Conservation (phyloP, 495 filamentous ascomycete species). For the Cryomyces minteri region DNA sequence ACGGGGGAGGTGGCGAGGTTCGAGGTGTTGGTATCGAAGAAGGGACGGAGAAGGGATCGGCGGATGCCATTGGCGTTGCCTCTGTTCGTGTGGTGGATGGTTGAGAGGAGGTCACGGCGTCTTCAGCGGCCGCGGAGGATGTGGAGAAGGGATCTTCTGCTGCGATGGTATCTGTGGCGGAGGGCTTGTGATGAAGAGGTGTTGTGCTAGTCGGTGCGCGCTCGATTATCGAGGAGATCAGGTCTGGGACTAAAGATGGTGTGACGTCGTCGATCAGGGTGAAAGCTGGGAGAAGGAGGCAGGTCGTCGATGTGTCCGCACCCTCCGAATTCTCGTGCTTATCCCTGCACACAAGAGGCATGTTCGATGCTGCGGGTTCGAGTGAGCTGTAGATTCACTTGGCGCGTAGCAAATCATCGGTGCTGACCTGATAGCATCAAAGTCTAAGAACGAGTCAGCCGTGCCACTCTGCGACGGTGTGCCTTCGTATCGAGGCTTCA, state of each 20-base stretch:
- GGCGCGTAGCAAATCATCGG: too few relatives aligned
- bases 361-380: conserved; percentile 72
- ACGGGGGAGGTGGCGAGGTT: conserved; percentile 22
- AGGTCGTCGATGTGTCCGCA: conserved; percentile 41
- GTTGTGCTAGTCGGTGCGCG: conserved; percentile 55
- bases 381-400: too few relatives aligned
- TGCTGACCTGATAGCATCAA: too few relatives aligned
- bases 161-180: conserved; percentile 11
- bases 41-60: not conserved
- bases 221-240: conserved; percentile 57
- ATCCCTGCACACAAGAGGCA: conserved; percentile 41
- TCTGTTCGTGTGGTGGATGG: not conserved
- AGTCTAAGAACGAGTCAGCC: too few relatives aligned
- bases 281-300: conserved; percentile 80
- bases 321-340: conserved; percentile 1
- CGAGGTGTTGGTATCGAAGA: conserved; percentile 5
- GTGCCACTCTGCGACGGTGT: too few relatives aligned
- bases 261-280: conserved; percentile 73
- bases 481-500: too few relatives aligned
- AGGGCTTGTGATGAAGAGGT: conserved; percentile 32
- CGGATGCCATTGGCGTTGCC: not conserved
- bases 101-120: not conserved
- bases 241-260: conserved; percentile 47
- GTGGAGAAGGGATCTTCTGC: not conserved
- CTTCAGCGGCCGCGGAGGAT: not conserved